Conservation (phyloP, 2,329 filamentous ascomycete genomes). For the Fusarium miscanthi region DNA sequence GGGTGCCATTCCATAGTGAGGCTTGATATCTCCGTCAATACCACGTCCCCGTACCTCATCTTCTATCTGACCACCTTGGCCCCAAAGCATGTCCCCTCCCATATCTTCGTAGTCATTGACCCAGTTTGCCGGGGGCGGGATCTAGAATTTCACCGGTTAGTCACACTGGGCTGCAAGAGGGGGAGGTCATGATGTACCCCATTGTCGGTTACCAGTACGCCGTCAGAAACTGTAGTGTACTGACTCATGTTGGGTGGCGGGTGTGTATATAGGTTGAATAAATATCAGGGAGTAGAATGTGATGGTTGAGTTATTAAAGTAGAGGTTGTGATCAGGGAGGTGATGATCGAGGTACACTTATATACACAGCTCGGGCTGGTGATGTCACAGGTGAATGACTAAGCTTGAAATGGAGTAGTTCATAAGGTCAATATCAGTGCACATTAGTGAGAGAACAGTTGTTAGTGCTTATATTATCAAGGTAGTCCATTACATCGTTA, state of each 20-base stretch:
- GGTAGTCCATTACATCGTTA: rapidly evolving
- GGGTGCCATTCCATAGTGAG: neutral
- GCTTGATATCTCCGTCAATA: neutral
- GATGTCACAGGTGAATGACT: neutral
- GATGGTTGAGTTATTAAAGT: rapidly evolving
- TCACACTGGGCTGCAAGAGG: neutral
- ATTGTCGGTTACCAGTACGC: neutral
- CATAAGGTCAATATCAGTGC: neutral
- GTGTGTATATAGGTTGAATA: rapidly evolving
- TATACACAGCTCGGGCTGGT: neutral
- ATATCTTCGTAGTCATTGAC: neutral
- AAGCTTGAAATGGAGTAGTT: rapidly evolving
- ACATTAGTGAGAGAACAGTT: rapidly evolving
- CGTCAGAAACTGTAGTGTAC: neutral
- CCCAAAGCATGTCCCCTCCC: neutral
- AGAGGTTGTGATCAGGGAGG: rapidly evolving
- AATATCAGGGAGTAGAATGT: rapidly evolving
- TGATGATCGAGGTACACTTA: neutral
- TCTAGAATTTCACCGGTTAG: neutral
- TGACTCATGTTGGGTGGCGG: neutral
- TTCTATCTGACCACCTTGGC: neutral
- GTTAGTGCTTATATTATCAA: rapidly evolving
- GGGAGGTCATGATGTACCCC: neutral
- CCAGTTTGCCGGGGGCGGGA: neutral
- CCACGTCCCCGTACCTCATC: neutral